Percentiles rank a stretch among this genome's conserved stretches.
Evolutionary conservation across 148 eudicot genomes (phyloP).

Genomic region (Heliamphora exappendiculata): DNA sequence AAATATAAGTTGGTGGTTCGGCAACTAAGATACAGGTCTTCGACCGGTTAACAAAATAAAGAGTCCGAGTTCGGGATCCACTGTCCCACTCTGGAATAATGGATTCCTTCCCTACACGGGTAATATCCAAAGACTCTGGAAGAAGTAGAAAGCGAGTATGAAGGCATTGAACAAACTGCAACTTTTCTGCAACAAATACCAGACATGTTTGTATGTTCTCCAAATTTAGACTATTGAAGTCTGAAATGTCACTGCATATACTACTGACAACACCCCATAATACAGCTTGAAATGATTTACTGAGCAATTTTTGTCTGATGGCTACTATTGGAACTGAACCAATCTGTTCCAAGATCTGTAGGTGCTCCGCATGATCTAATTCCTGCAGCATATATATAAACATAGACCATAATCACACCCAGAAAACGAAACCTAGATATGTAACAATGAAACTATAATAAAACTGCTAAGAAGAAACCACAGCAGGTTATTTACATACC

Average conservation of each 20-base stretch:
- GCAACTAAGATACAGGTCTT: constrained; percentile 54
- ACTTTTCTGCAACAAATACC: constrained; percentile 51
- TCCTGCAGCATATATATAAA: constrained; percentile 39
- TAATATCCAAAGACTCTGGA: constrained; percentile 66
- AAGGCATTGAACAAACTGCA: constrained; percentile 69
- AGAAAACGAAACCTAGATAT: not conserved
- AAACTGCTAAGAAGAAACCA: not conserved
- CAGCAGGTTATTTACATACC: constrained; percentile 38
- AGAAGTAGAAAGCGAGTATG: constrained; percentile 77
- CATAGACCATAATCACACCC: not conserved
- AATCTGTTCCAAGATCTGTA: constrained; percentile 44
- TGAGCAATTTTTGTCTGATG: constrained; percentile 53
- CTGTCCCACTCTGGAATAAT: constrained; percentile 64
- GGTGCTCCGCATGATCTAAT: constrained; percentile 46
- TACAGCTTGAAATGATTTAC: constrained; percentile 78
- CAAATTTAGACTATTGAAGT: constrained; percentile 25
- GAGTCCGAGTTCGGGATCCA: constrained; percentile 58
- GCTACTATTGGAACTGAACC: constrained; percentile 50
- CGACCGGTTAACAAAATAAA: constrained; percentile 55
- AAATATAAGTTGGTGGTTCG: constrained; percentile 78
- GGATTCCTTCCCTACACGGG: constrained; percentile 44
- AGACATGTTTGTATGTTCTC: constrained; percentile 37
- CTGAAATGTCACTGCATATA: constrained; percentile 29
- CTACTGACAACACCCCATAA: constrained; percentile 52
- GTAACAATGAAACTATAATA: not conserved